phyloP scores from a whole-genome alignment of 169 alveolate genomes.

The Babesia caballi region DNA sequence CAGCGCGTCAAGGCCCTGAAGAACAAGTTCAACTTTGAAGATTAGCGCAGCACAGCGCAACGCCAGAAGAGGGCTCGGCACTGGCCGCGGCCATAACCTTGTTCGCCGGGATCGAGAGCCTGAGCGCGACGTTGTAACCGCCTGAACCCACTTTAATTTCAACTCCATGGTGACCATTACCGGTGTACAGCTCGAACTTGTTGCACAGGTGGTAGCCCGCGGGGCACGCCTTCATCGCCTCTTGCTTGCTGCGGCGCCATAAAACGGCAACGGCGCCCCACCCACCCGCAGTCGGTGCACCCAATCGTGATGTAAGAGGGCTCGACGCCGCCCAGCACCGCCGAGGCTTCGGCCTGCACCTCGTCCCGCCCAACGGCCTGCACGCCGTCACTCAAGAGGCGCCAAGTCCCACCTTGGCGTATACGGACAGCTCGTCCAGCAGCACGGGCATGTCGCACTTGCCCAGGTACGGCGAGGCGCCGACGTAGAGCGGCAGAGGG shows the following conservation, averaged over 20 bases:
- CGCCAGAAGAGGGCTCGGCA: slow-evolving; percentile 65
- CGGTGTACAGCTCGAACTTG: slow-evolving; percentile 75
- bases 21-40: slow-evolving; percentile 41
- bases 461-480: slow-evolving; percentile 79
- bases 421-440: slow-evolving; percentile 80
- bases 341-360: slow-evolving; percentile 69
- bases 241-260: slow-evolving; percentile 72
- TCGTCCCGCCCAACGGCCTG: slow-evolving; percentile 67
- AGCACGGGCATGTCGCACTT: slow-evolving; percentile 83
- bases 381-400: background rate
- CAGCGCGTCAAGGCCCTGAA: slow-evolving; percentile 12
- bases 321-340: slow-evolving; percentile 79
- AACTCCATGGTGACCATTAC: too few species aligned
- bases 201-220: slow-evolving; percentile 85
- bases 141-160: too few species aligned
- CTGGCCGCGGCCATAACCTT: slow-evolving; percentile 63
- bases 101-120: slow-evolving; percentile 42
- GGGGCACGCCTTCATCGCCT: slow-evolving; percentile 80
- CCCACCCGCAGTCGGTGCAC: slow-evolving; percentile 83
- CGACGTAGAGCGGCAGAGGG: slow-evolving; percentile 81
- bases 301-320: slow-evolving; percentile 83
- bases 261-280: background rate
- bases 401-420: slow-evolving; percentile 37
- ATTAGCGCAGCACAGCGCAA: slow-evolving; percentile 63
- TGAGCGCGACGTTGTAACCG: slow-evolving; percentile 57